Evolutionary conservation across 306 rosid genomes (phyloP), one percentile per base, ranked within the genome.

Genomic region (Trifolium subterraneum): DNA sequence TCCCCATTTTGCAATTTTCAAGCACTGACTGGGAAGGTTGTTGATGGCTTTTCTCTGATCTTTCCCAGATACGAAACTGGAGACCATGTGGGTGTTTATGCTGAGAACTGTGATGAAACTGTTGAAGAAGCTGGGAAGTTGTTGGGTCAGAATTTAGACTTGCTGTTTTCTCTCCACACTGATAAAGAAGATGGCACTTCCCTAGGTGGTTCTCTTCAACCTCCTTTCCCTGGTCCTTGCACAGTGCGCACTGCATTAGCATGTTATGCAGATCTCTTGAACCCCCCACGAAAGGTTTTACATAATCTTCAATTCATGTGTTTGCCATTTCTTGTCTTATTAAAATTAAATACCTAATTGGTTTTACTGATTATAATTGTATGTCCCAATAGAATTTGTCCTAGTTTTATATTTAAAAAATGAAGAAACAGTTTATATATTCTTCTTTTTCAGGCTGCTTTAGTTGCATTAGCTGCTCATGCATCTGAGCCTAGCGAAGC

Each of bases 21-120:
- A 56, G 63, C 14, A 23, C 36, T 56, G 36, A 56, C 63, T 13
- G 8, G 63, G 33, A 23, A 56, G 23, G 9, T 36, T 51, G 42
- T 15, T 73, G 69, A 64, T 73, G 70, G 51, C 54, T 65, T 63
- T 59, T 38, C 12, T 81, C 72, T 75, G 52, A 35, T 75, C 54
- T 78, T 80, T 72, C 67, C 70, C 88, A 95, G 98, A 64, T 95
- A 95, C 41, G 99, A 95, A 81, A 95, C 97, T 66, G 99, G 99
- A 78, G 99, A 95, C 79, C 99, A 95, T 38, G 96, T 87, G 73
- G 99, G 99, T 74, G 98, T 95, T 63, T 92, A 87, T 84, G 89
- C 86, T 64, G 97, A 91, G 54, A 95, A 95, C 73, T 82, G 82
- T 71, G 83, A 76, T 76, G 98, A 92, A 84, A 88, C 85, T 48